Evolutionary conservation across 176 grass and related monocot species (phyloP), one percentile per base, ranked within the genome.

Genomic region (Carex scoparia): DNA sequence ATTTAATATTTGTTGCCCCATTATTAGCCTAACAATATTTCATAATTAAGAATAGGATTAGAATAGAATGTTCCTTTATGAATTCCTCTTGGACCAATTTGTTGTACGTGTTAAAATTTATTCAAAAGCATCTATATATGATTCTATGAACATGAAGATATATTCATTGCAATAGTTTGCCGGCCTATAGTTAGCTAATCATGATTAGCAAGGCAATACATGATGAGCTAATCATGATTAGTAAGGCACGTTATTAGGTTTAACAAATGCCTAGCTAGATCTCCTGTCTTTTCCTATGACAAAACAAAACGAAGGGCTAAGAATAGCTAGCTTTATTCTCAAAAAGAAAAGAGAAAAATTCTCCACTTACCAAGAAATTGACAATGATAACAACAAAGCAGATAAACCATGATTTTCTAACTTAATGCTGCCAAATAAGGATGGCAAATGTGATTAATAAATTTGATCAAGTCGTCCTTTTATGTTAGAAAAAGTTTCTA

Each of bases 291-390:
- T 27, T 83, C 11, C 44, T 83, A 16, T 46, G 62, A 28, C 23
- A 69, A 40, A 48, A 65, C 61, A 66, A 83, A 67, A 66, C 15
- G 55, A 66, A 67, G 6, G 61, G 19, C 79, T 23, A 81, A 53
- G 28, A 51, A 67, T 69, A 68, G 48, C 64, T 83, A 67, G 46
- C 64, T 51, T 83, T 66, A 53, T 53, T 87, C 32, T 87, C 37
- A 72, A 59, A 35, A 81, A 7, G 49, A 71, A 82, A 37, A 51
- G 70, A 87, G 19, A 49, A 84, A 87, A 87, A 66, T 73, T 66
- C 67, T 87, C 86, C 86, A 63, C 86, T 83, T 75, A 15, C 79
- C 55, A 64, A 57, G 35, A 69, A 76, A 75, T 84, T 38, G 86
- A 87, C 86, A 78, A 87, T 12, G n/a, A 61, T 51, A 73, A 66